A percentile compares a stretch with the other conserved stretches of the same genome.
Evolutionary conservation across 169 alveolate species (phyloP).

Genomic region (Plasmodium knowlesi): DNA sequence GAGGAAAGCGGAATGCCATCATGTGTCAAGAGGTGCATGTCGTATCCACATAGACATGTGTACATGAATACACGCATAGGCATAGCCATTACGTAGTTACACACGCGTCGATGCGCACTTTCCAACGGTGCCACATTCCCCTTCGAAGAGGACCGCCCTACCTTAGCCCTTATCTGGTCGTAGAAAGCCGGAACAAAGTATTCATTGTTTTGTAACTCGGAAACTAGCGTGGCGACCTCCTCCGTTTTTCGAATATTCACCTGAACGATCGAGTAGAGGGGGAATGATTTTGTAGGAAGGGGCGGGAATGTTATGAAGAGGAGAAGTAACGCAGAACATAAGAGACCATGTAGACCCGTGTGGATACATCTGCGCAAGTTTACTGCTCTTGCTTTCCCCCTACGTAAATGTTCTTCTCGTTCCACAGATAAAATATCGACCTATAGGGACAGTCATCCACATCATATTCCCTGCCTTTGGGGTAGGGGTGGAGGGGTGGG

Average conservation of each 20-base stretch:
- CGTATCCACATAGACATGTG: background rate
- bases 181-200: constrained; percentile 64
- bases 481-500: background rate
- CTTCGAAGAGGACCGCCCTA: background rate
- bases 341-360: background rate
- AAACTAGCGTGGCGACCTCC: constrained; percentile 16
- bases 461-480: constrained; percentile 49
- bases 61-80: background rate
- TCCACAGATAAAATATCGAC: constrained; percentile 64
- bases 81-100: background rate
- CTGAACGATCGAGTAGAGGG: background rate
- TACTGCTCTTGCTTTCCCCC: background rate
- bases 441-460: constrained; percentile 54
- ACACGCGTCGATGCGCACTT: background rate
- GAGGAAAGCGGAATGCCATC: background rate
- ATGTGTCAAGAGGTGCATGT: background rate
- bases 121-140: background rate
- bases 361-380: background rate
- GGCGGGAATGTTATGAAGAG: background rate
- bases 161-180: constrained; percentile 48
- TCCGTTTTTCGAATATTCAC: constrained; percentile 36
- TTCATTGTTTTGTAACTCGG: constrained; percentile 40
- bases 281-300: no score
- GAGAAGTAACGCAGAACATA: background rate
- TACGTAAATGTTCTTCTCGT: constrained; percentile 72